These are phyloP conservation scores for Vaccinium macrocarpon DNA, from an alignment of 148 eudicot species.

Conservation along the genomic window DNA sequence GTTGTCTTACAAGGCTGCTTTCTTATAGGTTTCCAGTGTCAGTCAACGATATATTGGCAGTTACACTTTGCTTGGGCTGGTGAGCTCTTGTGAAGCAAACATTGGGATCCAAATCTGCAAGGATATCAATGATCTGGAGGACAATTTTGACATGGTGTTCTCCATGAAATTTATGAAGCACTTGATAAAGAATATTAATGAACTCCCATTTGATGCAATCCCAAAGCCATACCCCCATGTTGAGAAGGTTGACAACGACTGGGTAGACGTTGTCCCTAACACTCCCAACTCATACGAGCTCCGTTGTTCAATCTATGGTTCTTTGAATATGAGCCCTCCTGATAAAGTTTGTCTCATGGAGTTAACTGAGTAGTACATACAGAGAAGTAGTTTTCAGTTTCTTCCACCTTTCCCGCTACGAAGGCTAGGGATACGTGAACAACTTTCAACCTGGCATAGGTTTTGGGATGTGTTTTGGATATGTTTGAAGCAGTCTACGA, in stretches of 20 bases:
- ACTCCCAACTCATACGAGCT: slow-evolving; percentile 73
- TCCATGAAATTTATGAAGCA: slow-evolving; percentile 47
- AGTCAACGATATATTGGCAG: slow-evolving; percentile 25
- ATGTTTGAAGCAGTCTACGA: not conserved
- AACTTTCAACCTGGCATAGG: not conserved
- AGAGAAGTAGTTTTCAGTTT: not conserved
- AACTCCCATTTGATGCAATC: slow-evolving; percentile 41
- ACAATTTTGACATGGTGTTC: slow-evolving; percentile 51
- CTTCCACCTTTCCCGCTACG: not conserved
- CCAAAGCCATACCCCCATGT: slow-evolving; percentile 44
- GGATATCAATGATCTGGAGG: slow-evolving; percentile 33
- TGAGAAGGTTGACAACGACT: slow-evolving; percentile 65
- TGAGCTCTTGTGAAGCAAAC: slow-evolving; percentile 47
- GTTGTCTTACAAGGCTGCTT: not conserved
- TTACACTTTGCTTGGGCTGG: slow-evolving; percentile 49
- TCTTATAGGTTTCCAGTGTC: slow-evolving; percentile 49
- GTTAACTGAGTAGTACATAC: slow-evolving; percentile 34
- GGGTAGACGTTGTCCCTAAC: slow-evolving; percentile 65
- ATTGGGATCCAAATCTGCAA: slow-evolving; percentile 46
- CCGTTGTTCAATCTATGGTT: slow-evolving; percentile 54
- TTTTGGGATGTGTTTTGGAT: no score
- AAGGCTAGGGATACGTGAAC: no score
- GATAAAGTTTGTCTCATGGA: slow-evolving; percentile 57
- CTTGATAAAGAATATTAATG: slow-evolving; percentile 42
- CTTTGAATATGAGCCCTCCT: slow-evolving; percentile 38